phyloP scores from a whole-genome alignment of 169 alveolate genomes.

The Babesia ovata region DNA sequence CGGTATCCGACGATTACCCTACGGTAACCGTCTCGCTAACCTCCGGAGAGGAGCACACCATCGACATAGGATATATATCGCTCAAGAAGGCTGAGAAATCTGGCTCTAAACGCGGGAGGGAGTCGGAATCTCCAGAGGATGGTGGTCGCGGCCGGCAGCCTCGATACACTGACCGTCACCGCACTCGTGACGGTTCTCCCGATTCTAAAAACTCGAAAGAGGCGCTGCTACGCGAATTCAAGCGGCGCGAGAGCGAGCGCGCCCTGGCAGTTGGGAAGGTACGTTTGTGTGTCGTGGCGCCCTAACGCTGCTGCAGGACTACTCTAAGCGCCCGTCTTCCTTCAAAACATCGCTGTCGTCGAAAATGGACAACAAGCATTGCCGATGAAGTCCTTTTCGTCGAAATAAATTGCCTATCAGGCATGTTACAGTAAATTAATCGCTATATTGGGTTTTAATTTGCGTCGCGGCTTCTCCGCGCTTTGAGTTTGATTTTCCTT shows the following conservation, averaged over 20 bases:
- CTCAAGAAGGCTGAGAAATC: slow-evolving; percentile 21
- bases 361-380: slow-evolving; percentile 62
- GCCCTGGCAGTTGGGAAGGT: slow-evolving; percentile 79
- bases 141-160: slow-evolving; percentile 17
- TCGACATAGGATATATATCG: slow-evolving; percentile 72
- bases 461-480: no score
- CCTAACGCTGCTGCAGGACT: slow-evolving; percentile 54
- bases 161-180: background rate
- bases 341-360: slow-evolving; percentile 76
- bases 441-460: background rate
- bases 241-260: slow-evolving; percentile 73
- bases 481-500: slow-evolving; percentile 19
- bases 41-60: slow-evolving; percentile 68
- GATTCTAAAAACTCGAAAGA: slow-evolving; percentile 48
- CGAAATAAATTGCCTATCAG: background rate
- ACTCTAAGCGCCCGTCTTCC: slow-evolving; percentile 77
- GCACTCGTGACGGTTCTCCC: slow-evolving; percentile 14
- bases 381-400: slow-evolving; percentile 17
- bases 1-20: slow-evolving; percentile 67
- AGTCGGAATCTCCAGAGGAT: background rate
- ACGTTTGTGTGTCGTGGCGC: background rate
- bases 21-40: slow-evolving; percentile 62
- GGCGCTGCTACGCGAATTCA: slow-evolving; percentile 68
- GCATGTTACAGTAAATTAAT: background rate
- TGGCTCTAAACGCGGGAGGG: slow-evolving; percentile 35